Conservation (phyloP, 2,329 filamentous ascomycete genomes). For the Microdochium nivale region DNA sequence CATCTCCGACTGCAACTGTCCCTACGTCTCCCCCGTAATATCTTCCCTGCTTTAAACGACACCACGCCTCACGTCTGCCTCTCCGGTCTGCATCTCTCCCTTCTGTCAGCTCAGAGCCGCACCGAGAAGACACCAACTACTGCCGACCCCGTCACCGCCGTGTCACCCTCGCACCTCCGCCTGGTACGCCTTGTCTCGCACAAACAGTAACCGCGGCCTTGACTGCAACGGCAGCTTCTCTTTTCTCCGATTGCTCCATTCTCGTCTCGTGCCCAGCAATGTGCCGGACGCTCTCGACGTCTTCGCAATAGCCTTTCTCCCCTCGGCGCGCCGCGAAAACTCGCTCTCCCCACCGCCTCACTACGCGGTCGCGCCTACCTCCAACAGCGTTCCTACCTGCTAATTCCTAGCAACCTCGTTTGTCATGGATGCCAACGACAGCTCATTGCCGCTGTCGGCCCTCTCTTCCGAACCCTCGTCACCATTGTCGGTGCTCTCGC, state of each 20-base stretch:
- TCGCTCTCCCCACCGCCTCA: background rate
- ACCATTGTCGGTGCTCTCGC: slow-evolving; percentile 44
- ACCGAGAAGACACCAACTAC: no score
- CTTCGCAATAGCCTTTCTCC: background rate
- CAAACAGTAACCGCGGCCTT: no score
- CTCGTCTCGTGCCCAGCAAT: background rate
- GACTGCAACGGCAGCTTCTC: no score
- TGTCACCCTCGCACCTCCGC: no score
- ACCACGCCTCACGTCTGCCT: background rate
- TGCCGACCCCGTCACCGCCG: no score
- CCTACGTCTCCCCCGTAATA: background rate
- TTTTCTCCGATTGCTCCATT: background rate
- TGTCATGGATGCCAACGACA: slow-evolving; percentile 11
- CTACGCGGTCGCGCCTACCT: background rate
- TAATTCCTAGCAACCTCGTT: background rate
- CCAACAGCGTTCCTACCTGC: background rate
- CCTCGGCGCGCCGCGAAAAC: background rate
- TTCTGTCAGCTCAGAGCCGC: background rate
- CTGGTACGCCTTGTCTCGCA: no score
- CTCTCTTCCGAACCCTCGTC: slow-evolving; percentile 27
- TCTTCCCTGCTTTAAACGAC: background rate
- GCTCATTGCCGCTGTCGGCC: slow-evolving; percentile 16
- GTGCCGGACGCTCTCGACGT: background rate
- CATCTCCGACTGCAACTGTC: background rate
- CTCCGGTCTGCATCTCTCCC: background rate